Conservation (phyloP, 768 basidiomycete species). For the Kwoniella sp. region DNA sequence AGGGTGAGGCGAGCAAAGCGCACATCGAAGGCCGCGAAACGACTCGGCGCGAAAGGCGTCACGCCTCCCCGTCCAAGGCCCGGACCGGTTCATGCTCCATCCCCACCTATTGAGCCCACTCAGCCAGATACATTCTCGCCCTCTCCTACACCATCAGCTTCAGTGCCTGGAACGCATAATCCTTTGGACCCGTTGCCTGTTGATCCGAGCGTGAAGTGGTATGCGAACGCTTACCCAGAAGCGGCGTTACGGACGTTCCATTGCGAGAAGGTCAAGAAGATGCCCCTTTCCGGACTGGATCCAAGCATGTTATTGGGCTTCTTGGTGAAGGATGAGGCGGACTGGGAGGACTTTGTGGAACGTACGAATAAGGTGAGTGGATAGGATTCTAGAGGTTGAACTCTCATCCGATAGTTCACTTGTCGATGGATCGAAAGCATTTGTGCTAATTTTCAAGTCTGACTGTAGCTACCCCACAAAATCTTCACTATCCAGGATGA, state of each 20-base stretch:
- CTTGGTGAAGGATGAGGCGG: constrained; percentile 74
- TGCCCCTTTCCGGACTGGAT: constrained; percentile 85
- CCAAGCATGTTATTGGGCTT: constrained; percentile 98
- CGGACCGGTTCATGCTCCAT: constrained; percentile 35
- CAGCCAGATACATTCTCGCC: constrained; percentile 33
- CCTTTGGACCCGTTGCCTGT: constrained; percentile 26
- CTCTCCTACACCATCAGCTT: background rate
- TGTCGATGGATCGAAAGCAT: too few species aligned
- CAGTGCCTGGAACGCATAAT: background rate
- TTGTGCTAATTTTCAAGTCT: constrained; percentile 1
- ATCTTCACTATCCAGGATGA: constrained; percentile 88
- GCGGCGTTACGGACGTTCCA: constrained; percentile 85
- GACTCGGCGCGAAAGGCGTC: constrained; percentile 7
- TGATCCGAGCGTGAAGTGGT: constrained; percentile 58
- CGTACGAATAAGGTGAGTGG: constrained; percentile 72
- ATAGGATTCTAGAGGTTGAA: too few species aligned
- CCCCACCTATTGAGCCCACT: constrained; percentile 25
- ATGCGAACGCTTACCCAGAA: constrained; percentile 70
- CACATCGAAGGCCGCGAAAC: constrained; percentile 12
- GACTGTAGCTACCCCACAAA: constrained; percentile 61
- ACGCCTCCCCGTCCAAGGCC: constrained; percentile 1
- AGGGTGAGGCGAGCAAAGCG: constrained; percentile 2
- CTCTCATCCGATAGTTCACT: too few species aligned
- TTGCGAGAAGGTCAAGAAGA: constrained; percentile 93
- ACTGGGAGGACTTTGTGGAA: constrained; percentile 79